These are phyloP conservation scores for Debaryomyces hansenii DNA, from an alignment of 805 yeast genomes.

Conservation along the genomic window DNA sequence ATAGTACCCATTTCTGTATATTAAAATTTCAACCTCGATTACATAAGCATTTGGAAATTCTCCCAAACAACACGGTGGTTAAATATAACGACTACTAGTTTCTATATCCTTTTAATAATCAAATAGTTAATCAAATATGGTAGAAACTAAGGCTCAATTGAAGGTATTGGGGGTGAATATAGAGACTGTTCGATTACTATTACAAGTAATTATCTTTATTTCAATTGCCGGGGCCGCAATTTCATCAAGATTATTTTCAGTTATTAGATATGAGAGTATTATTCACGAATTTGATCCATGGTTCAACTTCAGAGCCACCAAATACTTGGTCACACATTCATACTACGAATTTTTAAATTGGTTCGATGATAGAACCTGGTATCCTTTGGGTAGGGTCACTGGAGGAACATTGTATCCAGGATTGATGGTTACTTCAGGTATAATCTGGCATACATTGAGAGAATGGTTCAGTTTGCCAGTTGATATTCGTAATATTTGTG, in stretches of 20 bases:
- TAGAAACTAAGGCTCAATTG: conserved; percentile 17
- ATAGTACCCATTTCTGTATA: background rate
- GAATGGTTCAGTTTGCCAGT: conserved; percentile 71
- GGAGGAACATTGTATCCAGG: conserved; percentile 99
- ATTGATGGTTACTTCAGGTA: conserved; percentile 94
- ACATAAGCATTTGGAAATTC: background rate
- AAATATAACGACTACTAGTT: background rate
- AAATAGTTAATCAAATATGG: conserved; percentile 6
- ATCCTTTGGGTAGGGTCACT: conserved; percentile 97
- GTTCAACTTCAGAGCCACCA: conserved; percentile 97
- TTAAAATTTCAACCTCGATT: background rate
- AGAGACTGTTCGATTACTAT: conserved; percentile 43
- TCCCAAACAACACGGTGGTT: conserved; percentile 4
- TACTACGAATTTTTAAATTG: conserved; percentile 92
- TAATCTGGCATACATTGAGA: conserved; percentile 73
- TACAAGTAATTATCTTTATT: conserved; percentile 67
- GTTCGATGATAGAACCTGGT: conserved; percentile 99
- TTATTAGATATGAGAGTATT: conserved; percentile 90
- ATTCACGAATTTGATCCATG: conserved; percentile 98
- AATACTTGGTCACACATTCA: conserved; percentile 78
- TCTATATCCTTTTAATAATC: background rate
- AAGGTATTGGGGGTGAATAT: conserved; percentile 31
- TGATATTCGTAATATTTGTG: conserved; percentile 95
- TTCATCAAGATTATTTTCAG: conserved; percentile 91
- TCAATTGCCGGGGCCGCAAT: conserved; percentile 89